Evolutionary conservation across 73 alveolate genomes (phyloP).

Genomic region (Paraurostyla sp.): DNA sequence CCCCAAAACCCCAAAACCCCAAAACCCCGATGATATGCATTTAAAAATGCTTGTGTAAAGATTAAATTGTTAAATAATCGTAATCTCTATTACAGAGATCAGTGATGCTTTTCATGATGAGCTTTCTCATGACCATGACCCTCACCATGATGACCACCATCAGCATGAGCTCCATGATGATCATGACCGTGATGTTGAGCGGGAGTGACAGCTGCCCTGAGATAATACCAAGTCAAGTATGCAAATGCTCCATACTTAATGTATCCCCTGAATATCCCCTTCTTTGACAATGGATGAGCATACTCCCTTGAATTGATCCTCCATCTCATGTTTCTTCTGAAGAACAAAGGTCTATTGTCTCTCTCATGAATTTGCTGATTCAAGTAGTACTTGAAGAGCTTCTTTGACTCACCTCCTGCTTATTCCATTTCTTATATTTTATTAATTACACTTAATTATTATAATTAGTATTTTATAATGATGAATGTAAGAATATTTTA

Average conservation of each 20-base stretch:
- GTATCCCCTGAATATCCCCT: slow-evolving; percentile 66
- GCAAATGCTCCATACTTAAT: slow-evolving; percentile 66
- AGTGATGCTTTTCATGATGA: slow-evolving; percentile 26
- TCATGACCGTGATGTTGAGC: slow-evolving; percentile 45
- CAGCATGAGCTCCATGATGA: background rate
- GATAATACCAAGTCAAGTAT: slow-evolving; percentile 44
- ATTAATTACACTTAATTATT: background rate
- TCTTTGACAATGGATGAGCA: slow-evolving; percentile 65
- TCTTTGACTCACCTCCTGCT: background rate
- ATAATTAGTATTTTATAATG: background rate
- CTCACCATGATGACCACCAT: slow-evolving; percentile 3
- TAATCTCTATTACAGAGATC: too few relatives aligned
- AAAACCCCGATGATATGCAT: too few relatives aligned
- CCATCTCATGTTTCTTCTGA: slow-evolving; percentile 77
- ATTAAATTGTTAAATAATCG: too few relatives aligned
- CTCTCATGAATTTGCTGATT: slow-evolving; percentile 33
- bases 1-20: too few relatives aligned
- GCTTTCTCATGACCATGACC: background rate
- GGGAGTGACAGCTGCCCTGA: background rate
- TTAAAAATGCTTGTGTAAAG: too few relatives aligned
- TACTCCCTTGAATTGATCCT: slow-evolving; percentile 67
- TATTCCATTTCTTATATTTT: background rate
- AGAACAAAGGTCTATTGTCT: slow-evolving; percentile 67
- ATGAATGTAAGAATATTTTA: slow-evolving; percentile 29
- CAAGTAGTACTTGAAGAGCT: slow-evolving; percentile 62